Evolutionary conservation across 2,329 filamentous ascomycete genomes (phyloP).

Genomic region (Neonectria faginata): DNA sequence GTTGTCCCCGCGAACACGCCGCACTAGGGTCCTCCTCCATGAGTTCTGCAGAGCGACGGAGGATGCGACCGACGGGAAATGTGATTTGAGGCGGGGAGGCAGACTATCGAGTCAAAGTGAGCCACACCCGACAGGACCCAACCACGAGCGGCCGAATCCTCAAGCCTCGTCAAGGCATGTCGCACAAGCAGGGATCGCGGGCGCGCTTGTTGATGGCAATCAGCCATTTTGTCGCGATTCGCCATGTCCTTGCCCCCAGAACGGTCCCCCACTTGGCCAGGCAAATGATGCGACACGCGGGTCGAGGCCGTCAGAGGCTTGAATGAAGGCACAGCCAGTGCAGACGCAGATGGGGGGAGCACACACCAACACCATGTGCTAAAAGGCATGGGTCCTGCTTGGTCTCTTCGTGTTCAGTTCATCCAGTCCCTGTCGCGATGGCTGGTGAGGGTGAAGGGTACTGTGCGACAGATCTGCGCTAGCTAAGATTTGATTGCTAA

Average conservation of each 20-base stretch:
- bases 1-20: slow-evolving; percentile 22
- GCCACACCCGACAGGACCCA: slow-evolving; percentile 20
- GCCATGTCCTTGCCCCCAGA: slow-evolving; percentile 27
- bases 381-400: slow-evolving; percentile 28
- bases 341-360: slow-evolving; percentile 40
- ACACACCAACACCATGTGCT: slow-evolving; percentile 42
- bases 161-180: slow-evolving; percentile 26
- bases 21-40: slow-evolving; percentile 18
- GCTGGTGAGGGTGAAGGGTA: slow-evolving; percentile 30
- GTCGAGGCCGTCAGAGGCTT: slow-evolving; percentile 37
- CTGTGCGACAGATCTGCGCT: slow-evolving; percentile 47
- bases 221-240: slow-evolving; percentile 30
- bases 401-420: slow-evolving; percentile 44
- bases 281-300: slow-evolving; percentile 44
- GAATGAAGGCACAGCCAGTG: slow-evolving; percentile 29
- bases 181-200: slow-evolving; percentile 31
- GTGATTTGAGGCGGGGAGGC: slow-evolving; percentile 12
- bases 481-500: slow-evolving; percentile 46
- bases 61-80: slow-evolving; percentile 13
- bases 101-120: slow-evolving; percentile 24
- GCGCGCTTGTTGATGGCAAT: slow-evolving; percentile 33
- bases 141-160: slow-evolving; percentile 14
- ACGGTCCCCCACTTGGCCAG: slow-evolving; percentile 36
- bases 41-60: slow-evolving; percentile 16
- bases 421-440: slow-evolving; percentile 32